Evolutionary conservation across 495 filamentous ascomycete species (phyloP).

Genomic region (Friedmanniomyces endolithicus): DNA sequence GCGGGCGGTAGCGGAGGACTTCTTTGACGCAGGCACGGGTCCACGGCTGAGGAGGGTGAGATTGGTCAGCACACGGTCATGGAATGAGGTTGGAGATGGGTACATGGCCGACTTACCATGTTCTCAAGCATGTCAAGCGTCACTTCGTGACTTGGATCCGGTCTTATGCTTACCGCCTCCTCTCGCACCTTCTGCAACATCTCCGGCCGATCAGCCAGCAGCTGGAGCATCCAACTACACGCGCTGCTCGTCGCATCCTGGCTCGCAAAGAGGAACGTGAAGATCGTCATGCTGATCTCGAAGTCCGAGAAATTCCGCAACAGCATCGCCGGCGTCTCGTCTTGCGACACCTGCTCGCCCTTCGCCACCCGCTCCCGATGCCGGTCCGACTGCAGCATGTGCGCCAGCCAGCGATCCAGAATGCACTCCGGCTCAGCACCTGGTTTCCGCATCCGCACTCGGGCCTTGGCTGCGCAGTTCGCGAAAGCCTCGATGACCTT

Average conservation of each 20-base stretch:
- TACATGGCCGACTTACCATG: constrained; percentile 35
- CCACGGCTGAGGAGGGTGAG: constrained; percentile 36
- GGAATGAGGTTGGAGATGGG: neutral
- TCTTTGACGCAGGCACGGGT: constrained; percentile 91
- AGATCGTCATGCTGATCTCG: constrained; percentile 88
- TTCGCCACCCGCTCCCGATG: constrained; percentile 63
- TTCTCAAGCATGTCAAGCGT: constrained; percentile 76
- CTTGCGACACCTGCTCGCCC: constrained; percentile 50
- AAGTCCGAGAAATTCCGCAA: constrained; percentile 81
- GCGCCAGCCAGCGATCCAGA: constrained; percentile 85
- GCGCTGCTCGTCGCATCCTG: constrained; percentile 94
- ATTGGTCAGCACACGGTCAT: neutral
- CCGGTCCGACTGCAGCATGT: constrained; percentile 66
- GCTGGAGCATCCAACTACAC: constrained; percentile 87
- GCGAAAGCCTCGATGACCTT: constrained; percentile 85
- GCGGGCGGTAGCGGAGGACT: constrained; percentile 86
- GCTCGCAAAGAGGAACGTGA: constrained; percentile 96
- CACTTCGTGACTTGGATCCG: constrained; percentile 55
- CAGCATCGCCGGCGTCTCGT: constrained; percentile 68
- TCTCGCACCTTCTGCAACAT: constrained; percentile 80
- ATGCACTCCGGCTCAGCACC: constrained; percentile 82
- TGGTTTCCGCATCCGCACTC: constrained; percentile 70
- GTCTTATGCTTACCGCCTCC: constrained; percentile 69
- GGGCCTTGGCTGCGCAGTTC: constrained; percentile 85
- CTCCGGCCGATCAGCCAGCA: constrained; percentile 87